A percentile compares a stretch with the other conserved stretches of the same genome.
These are phyloP conservation scores for Eutrema salsugineum DNA, from an alignment of 441 rosid species.

Conservation along the genomic window DNA sequence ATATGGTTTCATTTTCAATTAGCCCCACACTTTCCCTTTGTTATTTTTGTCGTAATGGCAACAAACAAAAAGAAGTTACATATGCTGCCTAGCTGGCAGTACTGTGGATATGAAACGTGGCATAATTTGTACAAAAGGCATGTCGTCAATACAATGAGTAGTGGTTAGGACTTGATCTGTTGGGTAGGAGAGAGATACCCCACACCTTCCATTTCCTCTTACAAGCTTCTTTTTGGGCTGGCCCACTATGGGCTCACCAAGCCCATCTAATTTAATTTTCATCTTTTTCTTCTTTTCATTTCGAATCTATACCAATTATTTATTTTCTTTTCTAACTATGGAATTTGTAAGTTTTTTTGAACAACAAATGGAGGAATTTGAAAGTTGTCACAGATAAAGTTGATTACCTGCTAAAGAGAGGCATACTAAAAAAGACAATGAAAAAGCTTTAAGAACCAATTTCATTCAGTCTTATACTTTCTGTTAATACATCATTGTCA, in stretches of 20 bases:
- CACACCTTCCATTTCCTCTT: conserved; percentile 25
- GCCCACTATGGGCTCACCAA: conserved; percentile 21
- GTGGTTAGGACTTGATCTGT: conserved; percentile 26
- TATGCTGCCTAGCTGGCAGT: conserved; percentile 10
- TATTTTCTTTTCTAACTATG: too few relatives aligned
- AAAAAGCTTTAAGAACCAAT: conserved; percentile 16
- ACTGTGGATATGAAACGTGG: background rate
- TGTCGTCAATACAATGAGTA: conserved; percentile 23
- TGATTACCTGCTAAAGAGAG: too few relatives aligned
- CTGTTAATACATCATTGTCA: conserved; percentile 15
- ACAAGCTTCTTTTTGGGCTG: background rate
- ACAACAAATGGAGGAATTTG: too few relatives aligned
- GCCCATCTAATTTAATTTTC: background rate
- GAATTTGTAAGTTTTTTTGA: too few relatives aligned
- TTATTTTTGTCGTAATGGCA: conserved; percentile 12
- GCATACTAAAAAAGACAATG: background rate
- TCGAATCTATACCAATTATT: background rate
- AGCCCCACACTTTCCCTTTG: background rate
- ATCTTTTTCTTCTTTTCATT: too few relatives aligned
- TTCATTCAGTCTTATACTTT: background rate
- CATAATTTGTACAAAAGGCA: background rate
- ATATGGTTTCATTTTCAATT: background rate
- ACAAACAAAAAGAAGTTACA: conserved; percentile 11
- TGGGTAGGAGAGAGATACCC: conserved; percentile 27
- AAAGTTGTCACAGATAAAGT: too few relatives aligned